Evolutionary conservation across 78 protist species (phyloP).

Genomic region (Dictyostelium purpureum): DNA sequence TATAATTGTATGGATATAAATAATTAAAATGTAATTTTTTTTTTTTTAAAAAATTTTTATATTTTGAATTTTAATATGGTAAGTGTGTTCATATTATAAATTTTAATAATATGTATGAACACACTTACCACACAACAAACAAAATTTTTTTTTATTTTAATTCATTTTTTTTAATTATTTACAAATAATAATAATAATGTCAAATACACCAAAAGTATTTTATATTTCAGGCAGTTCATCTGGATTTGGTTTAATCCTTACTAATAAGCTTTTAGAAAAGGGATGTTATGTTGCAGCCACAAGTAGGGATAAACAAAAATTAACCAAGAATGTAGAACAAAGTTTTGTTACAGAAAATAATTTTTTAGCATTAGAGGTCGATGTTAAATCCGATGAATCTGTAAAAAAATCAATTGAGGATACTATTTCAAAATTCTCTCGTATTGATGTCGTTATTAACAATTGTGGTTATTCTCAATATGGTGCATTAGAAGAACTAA

Average conservation of each 20-base stretch:
- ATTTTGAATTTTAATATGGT: no score
- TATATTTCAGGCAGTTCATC: constrained; percentile 34
- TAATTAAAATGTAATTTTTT: no score
- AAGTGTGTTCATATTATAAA: no score
- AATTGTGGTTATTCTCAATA: constrained; percentile 11
- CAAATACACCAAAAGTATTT: constrained; percentile 35
- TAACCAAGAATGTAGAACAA: not conserved
- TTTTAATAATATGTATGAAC: no score
- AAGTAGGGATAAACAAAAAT: not conserved
- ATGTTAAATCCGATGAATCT: constrained; percentile 6
- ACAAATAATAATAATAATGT: no score
- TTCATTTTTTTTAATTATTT: no score
- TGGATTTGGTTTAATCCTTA: constrained; percentile 21
- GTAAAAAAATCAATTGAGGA: constrained; percentile 14
- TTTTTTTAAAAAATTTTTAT: no score
- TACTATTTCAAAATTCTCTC: not conserved
- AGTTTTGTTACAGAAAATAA: not conserved
- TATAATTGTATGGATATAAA: no score
- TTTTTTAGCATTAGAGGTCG: not conserved
- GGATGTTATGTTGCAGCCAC: constrained; percentile 51
- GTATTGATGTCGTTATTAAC: constrained; percentile 35
- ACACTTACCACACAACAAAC: no score
- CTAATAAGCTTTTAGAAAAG: not conserved
- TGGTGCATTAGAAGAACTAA: not conserved
- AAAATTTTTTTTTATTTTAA: no score